Percentiles rank a stretch among this genome's conserved stretches.
Evolutionary conservation across 2,329 filamentous ascomycete genomes (phyloP).

Genomic region (Colletotrichum falcatum): DNA sequence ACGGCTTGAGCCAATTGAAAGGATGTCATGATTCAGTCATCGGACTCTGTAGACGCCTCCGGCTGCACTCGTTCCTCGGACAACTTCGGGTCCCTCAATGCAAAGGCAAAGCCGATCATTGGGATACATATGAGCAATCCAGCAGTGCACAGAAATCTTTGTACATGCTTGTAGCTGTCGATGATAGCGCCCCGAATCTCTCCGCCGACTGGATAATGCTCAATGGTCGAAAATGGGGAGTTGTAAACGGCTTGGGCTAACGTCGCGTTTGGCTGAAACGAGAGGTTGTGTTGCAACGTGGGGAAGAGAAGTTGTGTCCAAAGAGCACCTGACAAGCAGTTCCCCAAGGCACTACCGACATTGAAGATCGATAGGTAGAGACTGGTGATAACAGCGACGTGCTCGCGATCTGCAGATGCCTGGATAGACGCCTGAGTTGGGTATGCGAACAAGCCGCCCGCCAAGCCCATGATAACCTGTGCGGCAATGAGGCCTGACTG

Average conservation of each 20-base stretch:
- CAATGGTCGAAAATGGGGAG: slow-evolving; percentile 51
- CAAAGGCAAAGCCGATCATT: slow-evolving; percentile 42
- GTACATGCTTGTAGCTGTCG: slow-evolving; percentile 41
- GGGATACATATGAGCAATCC: slow-evolving; percentile 43
- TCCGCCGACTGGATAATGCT: slow-evolving; percentile 49
- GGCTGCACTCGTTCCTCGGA: slow-evolving; percentile 36
- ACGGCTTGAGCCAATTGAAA: too few species aligned
- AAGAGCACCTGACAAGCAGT: slow-evolving; percentile 54
- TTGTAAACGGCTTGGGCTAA: slow-evolving; percentile 53
- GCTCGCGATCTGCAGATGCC: slow-evolving; percentile 52
- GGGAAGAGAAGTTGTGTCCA: slow-evolving; percentile 56
- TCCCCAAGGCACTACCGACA: slow-evolving; percentile 56
- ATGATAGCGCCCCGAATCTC: slow-evolving; percentile 39
- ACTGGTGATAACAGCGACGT: slow-evolving; percentile 54
- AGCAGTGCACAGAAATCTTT: slow-evolving; percentile 42
- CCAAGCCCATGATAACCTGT: slow-evolving; percentile 68
- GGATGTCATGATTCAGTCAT: not conserved
- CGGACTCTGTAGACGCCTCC: slow-evolving; percentile 12
- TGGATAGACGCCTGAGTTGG: slow-evolving; percentile 56
- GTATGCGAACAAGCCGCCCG: slow-evolving; percentile 67
- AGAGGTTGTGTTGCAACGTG: slow-evolving; percentile 48
- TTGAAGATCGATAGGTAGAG: slow-evolving; percentile 57
- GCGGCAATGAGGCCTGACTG: slow-evolving; percentile 66
- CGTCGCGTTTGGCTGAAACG: slow-evolving; percentile 50
- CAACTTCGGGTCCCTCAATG: slow-evolving; percentile 42